These are phyloP conservation scores for Aspergillus novofumigatus DNA, from an alignment of 2,329 filamentous ascomycete species.

Conservation along the genomic window DNA sequence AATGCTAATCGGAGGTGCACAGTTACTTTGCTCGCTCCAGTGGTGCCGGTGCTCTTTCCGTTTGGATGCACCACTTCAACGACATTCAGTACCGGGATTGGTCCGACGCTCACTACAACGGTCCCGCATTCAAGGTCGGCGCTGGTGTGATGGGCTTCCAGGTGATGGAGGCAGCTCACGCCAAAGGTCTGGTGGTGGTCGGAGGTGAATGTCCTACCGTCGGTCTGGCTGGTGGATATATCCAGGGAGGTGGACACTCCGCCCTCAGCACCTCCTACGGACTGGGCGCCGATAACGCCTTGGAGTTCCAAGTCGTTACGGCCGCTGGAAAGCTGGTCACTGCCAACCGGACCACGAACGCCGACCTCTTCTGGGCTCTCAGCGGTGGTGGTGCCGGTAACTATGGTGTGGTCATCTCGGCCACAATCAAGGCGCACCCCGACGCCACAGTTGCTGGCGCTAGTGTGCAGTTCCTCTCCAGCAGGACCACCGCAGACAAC, in stretches of 20 bases:
- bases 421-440: conserved; percentile 51
- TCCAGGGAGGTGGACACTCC: conserved; percentile 58
- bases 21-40: conserved; percentile 53
- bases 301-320: conserved; percentile 54
- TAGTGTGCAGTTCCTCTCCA: conserved; percentile 38
- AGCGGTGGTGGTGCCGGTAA: conserved; percentile 58
- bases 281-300: conserved; percentile 56
- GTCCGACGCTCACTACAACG: conserved; percentile 42
- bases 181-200: conserved; percentile 49
- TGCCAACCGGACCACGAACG: conserved; percentile 47
- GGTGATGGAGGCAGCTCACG: conserved; percentile 45
- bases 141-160: conserved; percentile 52
- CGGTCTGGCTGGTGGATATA: conserved; percentile 57
- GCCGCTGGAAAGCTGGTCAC: conserved; percentile 46
- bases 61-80: conserved; percentile 33
- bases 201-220: conserved; percentile 55
- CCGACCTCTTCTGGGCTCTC: conserved; percentile 61
- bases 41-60: conserved; percentile 48
- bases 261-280: conserved; percentile 53
- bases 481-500: conserved; percentile 36
- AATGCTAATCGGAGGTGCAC: conserved; percentile 1
- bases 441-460: conserved; percentile 44
- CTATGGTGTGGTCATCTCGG: conserved; percentile 54
- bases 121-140: conserved; percentile 50
- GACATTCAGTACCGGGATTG: conserved; percentile 31